Base-by-base conservation (phyloP, 2,329 filamentous ascomycete genomes). In the Thermochaetoides dissita region DNA sequence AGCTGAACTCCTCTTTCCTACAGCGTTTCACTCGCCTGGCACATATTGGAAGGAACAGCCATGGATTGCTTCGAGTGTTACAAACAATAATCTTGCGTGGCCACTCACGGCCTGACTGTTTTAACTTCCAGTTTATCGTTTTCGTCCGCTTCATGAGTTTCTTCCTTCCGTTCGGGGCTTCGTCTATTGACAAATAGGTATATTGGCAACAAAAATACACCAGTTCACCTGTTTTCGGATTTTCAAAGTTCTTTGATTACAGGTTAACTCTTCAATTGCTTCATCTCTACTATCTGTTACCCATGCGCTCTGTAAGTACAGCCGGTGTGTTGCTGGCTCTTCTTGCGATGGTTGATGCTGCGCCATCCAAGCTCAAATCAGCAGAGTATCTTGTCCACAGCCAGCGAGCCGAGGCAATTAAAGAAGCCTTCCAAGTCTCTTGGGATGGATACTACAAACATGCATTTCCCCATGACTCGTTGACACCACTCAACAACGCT, bases 391-490 rank as follows among this genome's bases (percentile, higher is more conserved):
- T 24, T 24, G 34, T 36, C 34, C 34, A 68, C 44, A 53, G 57
- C 1, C 57, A 57, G 8, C 63, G 75, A 50, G 71, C 77, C 9
- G 65, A 67, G 38, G 74, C 75, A 1, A 74, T 88, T 41, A 80
- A 76, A 56, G 71, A 76, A 42, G 77, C 78, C 0, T 89, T 88
- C 54, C 67, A 72, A 44, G 70, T 71, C 52, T 79, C 81, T 2
- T 88, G 82, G 81, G 62, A 77, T 45, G 81, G 79, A 2, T 89
- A 89, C 57, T 72, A 75, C 53, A 63, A 74, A 60, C 76, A 84
- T 60, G 84, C 84, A 0, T 88, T 84, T 48, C 82, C 81, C 1
- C 74, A 84, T 51, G 85, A 93, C 57, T 83, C 85, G 36, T 64
- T 93, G 8, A 68, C 66, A 47, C 84, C 86, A 0, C 66, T 84